Base-by-base conservation (phyloP, 352 stramenopile species). In the Plasmopara muralis region DNA sequence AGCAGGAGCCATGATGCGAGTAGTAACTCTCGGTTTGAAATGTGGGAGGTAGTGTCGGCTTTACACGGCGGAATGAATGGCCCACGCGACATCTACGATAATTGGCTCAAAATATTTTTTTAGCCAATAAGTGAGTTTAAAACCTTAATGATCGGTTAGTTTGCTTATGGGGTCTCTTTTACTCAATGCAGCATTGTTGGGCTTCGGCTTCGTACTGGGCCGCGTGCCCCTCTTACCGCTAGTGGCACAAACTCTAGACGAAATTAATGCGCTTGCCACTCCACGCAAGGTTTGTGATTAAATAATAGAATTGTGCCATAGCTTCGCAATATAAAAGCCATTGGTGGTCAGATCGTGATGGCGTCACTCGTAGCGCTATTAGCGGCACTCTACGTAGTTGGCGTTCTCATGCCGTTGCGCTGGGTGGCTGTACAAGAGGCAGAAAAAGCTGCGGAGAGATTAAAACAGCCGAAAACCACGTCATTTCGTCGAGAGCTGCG, bases 21-120 rank as follows among this genome's bases (percentile, higher is more conserved):
- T 70, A 42, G 57, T 62, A 86, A 88, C 75, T 86, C 89, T 77
- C 77, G 74, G 81, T 91, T 91, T 91, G 81, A 91, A 91, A 88
- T 89, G 77, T 89, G 77, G 67, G 42, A 14, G 9, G 13, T 15
- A 40, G 55, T 18, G 50, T 12, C 33, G n/a, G 30, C 0, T n/a
- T 2, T 16, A 14, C 12, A 9, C 20, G 25, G 9, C n/a, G 25
- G 57, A 68, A 76, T 74, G 71, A 79, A 66, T 71, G 59, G 63
- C 47, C 40, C 54, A 60, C 28, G 54, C 38, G 35, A 53, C 34
- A 44, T 41, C 20, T 14, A 14, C 14, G 2, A 0, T 29, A 12
- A 77, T 67, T 80, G 70, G 70, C 4, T 62, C 12, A 75, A 71
- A 77, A 33, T 28, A 12, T 33, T n/a, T 5, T 10, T n/a, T 14